Evolutionary conservation across 2,329 filamentous ascomycete genomes (phyloP), one percentile per base, ranked within the genome.

Genomic region (Epichloe baconii): DNA sequence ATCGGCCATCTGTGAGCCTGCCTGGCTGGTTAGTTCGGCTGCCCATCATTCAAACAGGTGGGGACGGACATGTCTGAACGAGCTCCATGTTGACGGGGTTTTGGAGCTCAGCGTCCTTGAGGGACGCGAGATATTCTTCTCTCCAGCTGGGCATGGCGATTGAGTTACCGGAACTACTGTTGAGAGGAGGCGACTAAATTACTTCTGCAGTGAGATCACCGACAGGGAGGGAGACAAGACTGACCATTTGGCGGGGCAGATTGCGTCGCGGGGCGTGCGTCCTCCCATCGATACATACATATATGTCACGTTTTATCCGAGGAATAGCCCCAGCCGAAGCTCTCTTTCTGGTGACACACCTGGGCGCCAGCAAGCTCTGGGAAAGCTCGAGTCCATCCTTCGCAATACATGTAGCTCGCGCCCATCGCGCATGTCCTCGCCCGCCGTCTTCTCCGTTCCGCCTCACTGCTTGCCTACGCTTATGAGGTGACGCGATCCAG

Each of bases 71-170:
- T 55, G 86, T 83, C 64, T 88, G 77, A 61, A 95, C 85, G 54
- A 94, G 77, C 49, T 82, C 77, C 61, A 72, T 71, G 57, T 80
- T 79, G 54, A 80, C 71, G 5, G 75, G 73, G 57, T 71, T 75
- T 53, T 88, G 85, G 55, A 80, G 77, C 61, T 81, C 77, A 60
- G 88, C 86, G 60, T 85, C 82, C 58, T 81, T 77, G 57, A 97
- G 75, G 57, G 85, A 84, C 55, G 79, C 74, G 55, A 87, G 74
- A 66, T 95, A 96, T 61, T 94, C 86, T 58, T 86, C 82, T 62
- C 83, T 79, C 86, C 90, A 94, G 71, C 78, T 79, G 56, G 80
- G 75, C 75, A 78, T 78, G 53, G 35, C 63, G 58, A 23, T 35
- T 41, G 42, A 19, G 26, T 36, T n/a, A 26, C n/a, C n/a, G 21